A percentile compares a stretch with the other conserved stretches of the same genome.
phyloP scores from a whole-genome alignment of 805 yeast species.

The Saccharomycopsis fermentans region DNA sequence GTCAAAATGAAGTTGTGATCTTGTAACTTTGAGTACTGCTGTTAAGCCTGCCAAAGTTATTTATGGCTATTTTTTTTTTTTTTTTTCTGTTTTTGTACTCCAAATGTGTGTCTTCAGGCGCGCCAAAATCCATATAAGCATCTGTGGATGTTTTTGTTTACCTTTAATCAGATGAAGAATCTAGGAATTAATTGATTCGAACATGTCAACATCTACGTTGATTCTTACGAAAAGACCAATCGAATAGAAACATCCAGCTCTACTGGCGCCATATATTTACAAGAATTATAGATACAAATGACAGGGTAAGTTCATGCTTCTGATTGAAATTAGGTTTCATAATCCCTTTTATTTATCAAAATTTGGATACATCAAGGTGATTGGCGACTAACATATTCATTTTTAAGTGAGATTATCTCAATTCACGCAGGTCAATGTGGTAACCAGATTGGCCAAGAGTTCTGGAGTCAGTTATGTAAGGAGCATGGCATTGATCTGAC shows the following conservation, averaged over 20 bases:
- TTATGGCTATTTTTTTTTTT: background rate
- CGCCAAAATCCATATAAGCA: background rate
- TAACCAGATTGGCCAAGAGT: conserved; percentile 85
- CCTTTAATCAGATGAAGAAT: background rate
- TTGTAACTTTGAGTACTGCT: background rate
- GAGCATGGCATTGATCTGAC: conserved; percentile 71
- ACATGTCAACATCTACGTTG: background rate
- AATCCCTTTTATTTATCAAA: background rate
- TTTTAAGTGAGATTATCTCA: conserved; percentile 50
- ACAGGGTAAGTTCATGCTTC: background rate
- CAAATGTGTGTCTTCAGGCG: background rate
- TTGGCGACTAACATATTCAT: background rate
- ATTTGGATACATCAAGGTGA: background rate
- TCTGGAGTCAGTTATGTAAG: conserved; percentile 79
- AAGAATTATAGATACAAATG: background rate
- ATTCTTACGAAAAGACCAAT: no score
- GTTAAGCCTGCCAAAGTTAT: background rate
- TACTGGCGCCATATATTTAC: no score
- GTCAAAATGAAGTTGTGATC: background rate
- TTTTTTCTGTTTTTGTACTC: background rate
- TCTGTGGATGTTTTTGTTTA: background rate
- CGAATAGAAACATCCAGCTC: no score
- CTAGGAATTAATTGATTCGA: background rate
- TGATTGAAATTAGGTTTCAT: background rate
- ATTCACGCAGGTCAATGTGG: conserved; percentile 89